Conservation (phyloP, 345 rosid genomes). For the Tarenaya hassleriana region DNA sequence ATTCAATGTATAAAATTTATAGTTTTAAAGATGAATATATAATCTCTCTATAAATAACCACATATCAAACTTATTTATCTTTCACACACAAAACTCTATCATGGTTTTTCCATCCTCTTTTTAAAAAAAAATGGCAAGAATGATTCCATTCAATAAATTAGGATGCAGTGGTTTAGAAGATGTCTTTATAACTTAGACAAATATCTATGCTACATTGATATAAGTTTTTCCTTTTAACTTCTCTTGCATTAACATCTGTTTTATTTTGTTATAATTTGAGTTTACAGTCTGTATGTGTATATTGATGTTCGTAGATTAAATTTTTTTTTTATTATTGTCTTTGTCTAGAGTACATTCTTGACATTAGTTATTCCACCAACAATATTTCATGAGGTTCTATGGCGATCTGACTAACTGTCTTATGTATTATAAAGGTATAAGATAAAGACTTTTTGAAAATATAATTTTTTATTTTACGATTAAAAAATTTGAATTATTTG, state of each 20-base stretch:
- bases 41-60: too few relatives aligned
- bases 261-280: neutral
- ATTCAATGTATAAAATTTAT: too few relatives aligned
- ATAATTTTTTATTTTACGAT: constrained; percentile 14
- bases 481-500: neutral
- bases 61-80: too few relatives aligned
- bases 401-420: constrained; percentile 80
- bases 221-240: neutral
- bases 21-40: too few relatives aligned
- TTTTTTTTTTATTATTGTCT: constrained; percentile 1
- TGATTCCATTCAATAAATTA: too few relatives aligned
- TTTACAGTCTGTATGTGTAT: constrained; percentile 7
- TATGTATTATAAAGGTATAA: constrained; percentile 82
- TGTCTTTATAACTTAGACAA: constrained; percentile 16
- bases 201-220: constrained; percentile 1
- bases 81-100: too few relatives aligned
- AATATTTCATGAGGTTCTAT: constrained; percentile 68
- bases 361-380: constrained; percentile 87
- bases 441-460: constrained; percentile 11
- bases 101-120: too few relatives aligned
- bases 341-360: constrained; percentile 70
- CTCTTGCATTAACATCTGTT: constrained; percentile 6
- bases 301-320: neutral
- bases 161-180: constrained; percentile 4
- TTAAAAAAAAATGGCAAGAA: too few relatives aligned